Evolutionary conservation across 306 rosid genomes (phyloP).

Genomic region (Prosopis cineraria): DNA sequence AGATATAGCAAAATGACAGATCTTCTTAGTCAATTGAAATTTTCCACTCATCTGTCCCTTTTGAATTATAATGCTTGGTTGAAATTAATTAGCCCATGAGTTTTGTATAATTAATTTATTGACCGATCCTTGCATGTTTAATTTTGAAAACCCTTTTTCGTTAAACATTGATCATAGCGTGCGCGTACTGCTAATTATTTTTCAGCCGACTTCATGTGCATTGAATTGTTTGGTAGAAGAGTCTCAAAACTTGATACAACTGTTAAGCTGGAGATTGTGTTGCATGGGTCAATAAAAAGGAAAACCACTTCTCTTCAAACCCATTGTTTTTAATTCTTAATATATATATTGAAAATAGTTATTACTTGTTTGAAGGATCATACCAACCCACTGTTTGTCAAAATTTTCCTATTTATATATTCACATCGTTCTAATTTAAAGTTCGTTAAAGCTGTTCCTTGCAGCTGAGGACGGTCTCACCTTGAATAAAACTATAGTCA

Average conservation of each 20-base stretch:
- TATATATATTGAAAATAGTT: neutral
- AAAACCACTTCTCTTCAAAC: constrained; percentile 28
- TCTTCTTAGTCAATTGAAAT: neutral
- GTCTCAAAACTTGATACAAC: constrained; percentile 12
- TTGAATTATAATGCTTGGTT: neutral
- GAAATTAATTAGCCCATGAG: neutral
- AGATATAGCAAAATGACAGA: neutral
- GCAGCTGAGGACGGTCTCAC: neutral
- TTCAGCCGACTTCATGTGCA: constrained; percentile 23
- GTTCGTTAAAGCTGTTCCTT: neutral
- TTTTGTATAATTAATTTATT: neutral
- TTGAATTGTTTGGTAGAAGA: neutral
- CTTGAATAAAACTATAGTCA: neutral
- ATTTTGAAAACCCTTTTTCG: constrained; percentile 1
- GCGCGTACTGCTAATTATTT: neutral
- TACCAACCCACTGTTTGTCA: constrained; percentile 2
- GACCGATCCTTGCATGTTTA: neutral
- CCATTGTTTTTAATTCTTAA: constrained; percentile 25
- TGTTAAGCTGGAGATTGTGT: neutral
- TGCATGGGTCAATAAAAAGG: constrained; percentile 31
- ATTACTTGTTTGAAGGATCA: constrained; percentile 22
- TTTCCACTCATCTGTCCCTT: neutral
- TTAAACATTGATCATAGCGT: neutral
- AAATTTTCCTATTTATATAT: neutral
- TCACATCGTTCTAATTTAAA: neutral